Evolutionary conservation across 1,284 basidiomycete species (phyloP).

Genomic region (Boletus chippewaensis): DNA sequence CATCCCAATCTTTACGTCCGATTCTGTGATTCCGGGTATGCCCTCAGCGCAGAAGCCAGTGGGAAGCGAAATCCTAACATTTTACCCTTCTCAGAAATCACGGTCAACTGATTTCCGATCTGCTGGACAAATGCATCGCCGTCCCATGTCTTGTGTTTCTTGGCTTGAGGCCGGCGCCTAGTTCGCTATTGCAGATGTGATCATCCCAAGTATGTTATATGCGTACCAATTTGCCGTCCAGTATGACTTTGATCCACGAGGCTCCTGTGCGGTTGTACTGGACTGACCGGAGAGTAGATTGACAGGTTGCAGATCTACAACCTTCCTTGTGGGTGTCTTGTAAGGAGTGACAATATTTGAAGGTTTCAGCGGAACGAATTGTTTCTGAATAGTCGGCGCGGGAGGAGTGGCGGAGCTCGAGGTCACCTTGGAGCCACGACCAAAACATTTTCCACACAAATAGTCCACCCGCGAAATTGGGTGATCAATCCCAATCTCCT

Average conservation of each 20-base stretch:
- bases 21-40: constrained; percentile 39
- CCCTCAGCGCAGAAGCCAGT: constrained; percentile 11
- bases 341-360: constrained; percentile 30
- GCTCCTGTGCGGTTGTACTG: constrained; percentile 3
- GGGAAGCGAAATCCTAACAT: constrained; percentile 37
- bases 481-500: constrained; percentile 66
- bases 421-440: constrained; percentile 27
- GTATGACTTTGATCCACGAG: constrained; percentile 32
- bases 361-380: constrained; percentile 41
- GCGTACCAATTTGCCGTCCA: constrained; percentile 68
- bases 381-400: constrained; percentile 32
- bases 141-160: constrained; percentile 89
- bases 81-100: constrained; percentile 66
- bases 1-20: constrained; percentile 57
- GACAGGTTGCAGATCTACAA: constrained; percentile 40
- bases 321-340: constrained; percentile 26
- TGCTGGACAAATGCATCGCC: constrained; percentile 62
- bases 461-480: constrained; percentile 51
- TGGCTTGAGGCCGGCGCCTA: constrained; percentile 72
- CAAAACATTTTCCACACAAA: constrained; percentile 60
- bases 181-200: constrained; percentile 7
- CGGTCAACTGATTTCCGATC: constrained; percentile 44
- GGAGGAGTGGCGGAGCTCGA: constrained; percentile 16
- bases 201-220: neutral
- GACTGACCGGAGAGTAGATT: constrained; percentile 28